phyloP scores from a whole-genome alignment of 495 filamentous ascomycete genomes.

The Xylaria nigripes region DNA sequence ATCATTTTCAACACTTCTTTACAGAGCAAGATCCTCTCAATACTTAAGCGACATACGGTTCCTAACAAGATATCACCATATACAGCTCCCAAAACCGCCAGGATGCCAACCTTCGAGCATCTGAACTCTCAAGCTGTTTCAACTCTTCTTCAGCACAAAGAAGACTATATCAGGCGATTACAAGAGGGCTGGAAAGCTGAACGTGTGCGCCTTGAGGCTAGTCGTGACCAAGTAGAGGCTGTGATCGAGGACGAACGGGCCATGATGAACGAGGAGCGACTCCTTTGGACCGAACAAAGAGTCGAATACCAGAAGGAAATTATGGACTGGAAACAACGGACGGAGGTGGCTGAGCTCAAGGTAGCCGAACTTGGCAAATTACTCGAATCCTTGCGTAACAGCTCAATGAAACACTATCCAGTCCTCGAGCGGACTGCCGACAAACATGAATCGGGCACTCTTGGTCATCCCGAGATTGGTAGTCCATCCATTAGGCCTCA shows the following conservation, averaged over 20 bases:
- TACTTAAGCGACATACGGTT: slow-evolving; percentile 11
- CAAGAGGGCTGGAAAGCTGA: slow-evolving; percentile 39
- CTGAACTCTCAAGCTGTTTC: slow-evolving; percentile 18
- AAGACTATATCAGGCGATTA: slow-evolving; percentile 33
- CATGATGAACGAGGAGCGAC: slow-evolving; percentile 38
- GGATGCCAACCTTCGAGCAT: slow-evolving; percentile 14
- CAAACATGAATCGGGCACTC: slow-evolving; percentile 17
- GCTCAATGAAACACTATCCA: background rate
- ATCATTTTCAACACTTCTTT: too few species aligned
- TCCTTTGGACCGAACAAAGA: slow-evolving; percentile 33
- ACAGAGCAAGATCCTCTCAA: slow-evolving; percentile 14
- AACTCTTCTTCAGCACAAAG: slow-evolving; percentile 30
- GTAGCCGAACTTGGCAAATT: slow-evolving; percentile 13
- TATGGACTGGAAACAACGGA: slow-evolving; percentile 19
- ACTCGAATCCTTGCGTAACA: slow-evolving; percentile 1
- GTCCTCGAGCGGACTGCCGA: slow-evolving; percentile 12
- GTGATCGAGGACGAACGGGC: slow-evolving; percentile 39
- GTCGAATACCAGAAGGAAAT: slow-evolving; percentile 22
- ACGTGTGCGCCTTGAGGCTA: slow-evolving; percentile 37
- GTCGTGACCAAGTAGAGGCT: slow-evolving; percentile 36
- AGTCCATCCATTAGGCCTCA: slow-evolving; percentile 9
- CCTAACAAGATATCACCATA: slow-evolving; percentile 18
- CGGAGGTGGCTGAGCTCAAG: slow-evolving; percentile 15
- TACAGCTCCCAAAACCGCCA: slow-evolving; percentile 13
- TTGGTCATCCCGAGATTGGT: slow-evolving; percentile 9